phyloP scores from a whole-genome alignment of 1,284 basidiomycete genomes.

The Malassezia sp. region DNA sequence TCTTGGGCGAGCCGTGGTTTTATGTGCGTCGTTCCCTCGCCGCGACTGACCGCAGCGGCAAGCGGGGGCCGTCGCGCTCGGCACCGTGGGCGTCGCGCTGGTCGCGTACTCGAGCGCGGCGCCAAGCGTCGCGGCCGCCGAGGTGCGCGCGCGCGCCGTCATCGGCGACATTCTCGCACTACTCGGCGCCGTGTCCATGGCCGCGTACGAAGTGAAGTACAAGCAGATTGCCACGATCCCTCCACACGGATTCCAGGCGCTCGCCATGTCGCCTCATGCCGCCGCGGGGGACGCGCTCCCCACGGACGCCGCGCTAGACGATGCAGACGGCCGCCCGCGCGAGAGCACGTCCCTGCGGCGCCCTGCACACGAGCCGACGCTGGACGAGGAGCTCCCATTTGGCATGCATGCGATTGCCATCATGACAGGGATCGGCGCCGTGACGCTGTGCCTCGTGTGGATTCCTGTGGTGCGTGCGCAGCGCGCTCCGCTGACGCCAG shows the following conservation, averaged over 20 bases:
- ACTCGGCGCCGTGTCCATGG: constrained; percentile 42
- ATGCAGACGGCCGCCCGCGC: too few relatives aligned
- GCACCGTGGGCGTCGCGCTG: constrained; percentile 33
- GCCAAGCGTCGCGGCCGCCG: neutral
- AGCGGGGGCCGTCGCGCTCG: constrained; percentile 36
- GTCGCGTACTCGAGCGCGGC: constrained; percentile 31
- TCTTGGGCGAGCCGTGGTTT: constrained; percentile 41
- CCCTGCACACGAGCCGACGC: too few relatives aligned
- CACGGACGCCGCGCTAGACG: neutral
- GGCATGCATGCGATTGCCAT: constrained; percentile 43
- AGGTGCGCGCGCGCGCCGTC: neutral
- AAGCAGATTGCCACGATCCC: constrained; percentile 39
- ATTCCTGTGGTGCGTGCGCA: constrained; percentile 26
- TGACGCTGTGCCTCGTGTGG: constrained; percentile 34
- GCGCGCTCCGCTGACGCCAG: too few relatives aligned
- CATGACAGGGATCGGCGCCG: constrained; percentile 40
- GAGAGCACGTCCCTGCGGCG: too few relatives aligned
- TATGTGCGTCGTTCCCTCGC: constrained; percentile 5
- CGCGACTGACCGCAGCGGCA: constrained; percentile 18
- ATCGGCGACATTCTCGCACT: constrained; percentile 35
- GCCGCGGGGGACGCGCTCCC: neutral
- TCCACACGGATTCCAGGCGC: neutral
- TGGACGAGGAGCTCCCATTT: constrained; percentile 29
- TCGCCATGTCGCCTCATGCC: neutral
- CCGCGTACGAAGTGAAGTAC: constrained; percentile 43